phyloP scores from a whole-genome alignment of 371 early-diverging fungal species.

The Mortierella sp. region DNA sequence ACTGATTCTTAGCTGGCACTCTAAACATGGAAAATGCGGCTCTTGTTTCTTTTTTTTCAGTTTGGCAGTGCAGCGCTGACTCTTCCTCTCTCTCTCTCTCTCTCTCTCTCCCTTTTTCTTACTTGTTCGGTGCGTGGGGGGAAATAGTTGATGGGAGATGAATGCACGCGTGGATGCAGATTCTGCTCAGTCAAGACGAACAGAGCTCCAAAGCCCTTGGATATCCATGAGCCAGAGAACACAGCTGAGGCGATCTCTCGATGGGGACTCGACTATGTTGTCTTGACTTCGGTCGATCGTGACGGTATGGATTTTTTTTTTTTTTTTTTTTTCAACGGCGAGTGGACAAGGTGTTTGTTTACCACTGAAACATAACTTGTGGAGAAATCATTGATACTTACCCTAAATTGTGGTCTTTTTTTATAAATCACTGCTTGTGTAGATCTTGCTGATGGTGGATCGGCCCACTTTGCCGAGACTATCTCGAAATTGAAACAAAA shows the following conservation, averaged over 20 bases:
- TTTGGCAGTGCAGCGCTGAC: neutral
- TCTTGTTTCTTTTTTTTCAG: neutral
- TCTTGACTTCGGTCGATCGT: conserved; percentile 96
- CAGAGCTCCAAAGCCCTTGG: conserved; percentile 87
- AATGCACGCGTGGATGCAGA: conserved; percentile 97
- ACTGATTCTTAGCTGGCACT: neutral
- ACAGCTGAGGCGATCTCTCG: conserved; percentile 94
- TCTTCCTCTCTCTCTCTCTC: neutral
- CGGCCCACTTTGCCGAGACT: conserved; percentile 94
- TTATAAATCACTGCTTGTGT: too few species aligned
- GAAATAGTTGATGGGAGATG: conserved; percentile 95
- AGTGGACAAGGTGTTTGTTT: too few species aligned
- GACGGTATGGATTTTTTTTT: conserved; percentile 68
- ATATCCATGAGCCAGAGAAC: conserved; percentile 94
- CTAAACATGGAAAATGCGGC: too few species aligned
- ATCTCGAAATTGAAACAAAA: conserved; percentile 87
- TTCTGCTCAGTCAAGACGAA: conserved; percentile 99
- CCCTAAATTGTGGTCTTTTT: too few species aligned
- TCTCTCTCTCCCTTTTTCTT: neutral
- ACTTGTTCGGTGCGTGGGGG: neutral
- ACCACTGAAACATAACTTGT: too few species aligned
- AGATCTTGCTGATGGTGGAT: conserved; percentile 95
- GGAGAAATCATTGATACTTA: conserved; percentile 6
- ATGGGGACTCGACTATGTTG: conserved; percentile 98
- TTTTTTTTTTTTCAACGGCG: too few species aligned